These are phyloP conservation scores for Chrysosporium queenslandicum DNA, from an alignment of 2,329 filamentous ascomycete genomes.

Conservation along the genomic window DNA sequence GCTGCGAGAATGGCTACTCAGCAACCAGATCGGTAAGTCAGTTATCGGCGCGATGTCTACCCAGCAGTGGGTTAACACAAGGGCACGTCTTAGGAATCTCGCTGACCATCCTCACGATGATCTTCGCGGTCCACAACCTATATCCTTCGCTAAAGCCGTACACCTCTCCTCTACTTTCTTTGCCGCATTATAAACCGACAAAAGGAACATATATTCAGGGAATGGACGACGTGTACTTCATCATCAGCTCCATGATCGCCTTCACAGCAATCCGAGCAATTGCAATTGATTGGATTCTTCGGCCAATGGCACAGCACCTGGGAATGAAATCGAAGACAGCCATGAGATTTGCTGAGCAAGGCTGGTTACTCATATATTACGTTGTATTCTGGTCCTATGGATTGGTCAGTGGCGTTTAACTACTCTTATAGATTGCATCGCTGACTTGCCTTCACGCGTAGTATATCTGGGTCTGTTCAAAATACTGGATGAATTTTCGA, in stretches of 20 bases:
- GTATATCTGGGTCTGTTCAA: slow-evolving; percentile 70
- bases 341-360: slow-evolving; percentile 85
- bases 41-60: no score
- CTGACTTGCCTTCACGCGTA: slow-evolving; percentile 28
- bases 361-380: slow-evolving; percentile 82
- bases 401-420: slow-evolving; percentile 49
- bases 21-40: slow-evolving; percentile 66
- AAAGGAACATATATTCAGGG: slow-evolving; percentile 66
- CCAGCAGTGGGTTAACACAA: background rate
- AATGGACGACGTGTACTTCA: slow-evolving; percentile 66
- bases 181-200: slow-evolving; percentile 68
- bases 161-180: slow-evolving; percentile 77
- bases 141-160: slow-evolving; percentile 69
- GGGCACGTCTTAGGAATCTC: slow-evolving; percentile 55
- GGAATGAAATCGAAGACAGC: slow-evolving; percentile 71
- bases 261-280: slow-evolving; percentile 80
- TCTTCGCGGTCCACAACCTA: slow-evolving; percentile 69
- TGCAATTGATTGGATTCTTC: slow-evolving; percentile 76
- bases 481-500: slow-evolving; percentile 65
- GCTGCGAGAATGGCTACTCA: slow-evolving; percentile 54
- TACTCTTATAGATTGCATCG: slow-evolving; percentile 7
- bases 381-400: slow-evolving; percentile 71
- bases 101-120: slow-evolving; percentile 71
- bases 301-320: slow-evolving; percentile 60
- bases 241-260: slow-evolving; percentile 67